Conservation (phyloP, 129 eudicot genomes). For the Helianthus annuus region HanXRQr2.0-SUNRISE NC_035437.2:168498194-168498693, state of each 20-base stretch:
- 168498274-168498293: background rate
- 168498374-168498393: background rate
- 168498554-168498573: too few species aligned
- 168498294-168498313: background rate
- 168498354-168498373: background rate
- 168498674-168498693: too few species aligned
- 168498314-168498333: background rate
- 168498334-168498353: background rate
- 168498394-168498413: conserved; percentile 19
- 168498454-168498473: background rate
- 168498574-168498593: too few species aligned
- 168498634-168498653: too few species aligned
- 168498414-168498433: background rate
- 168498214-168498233: too few species aligned
- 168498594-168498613: too few species aligned
- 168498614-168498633: too few species aligned
- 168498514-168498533: too few species aligned
- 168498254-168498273: background rate
- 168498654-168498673: too few species aligned
- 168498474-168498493: background rate
- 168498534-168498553: background rate
- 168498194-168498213: too few species aligned
- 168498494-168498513: too few species aligned
- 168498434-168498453: background rate
- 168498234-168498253: background rate